A percentile compares a stretch with the other conserved stretches of the same genome.
phyloP scores from a whole-genome alignment of 768 basidiomycete species.

The Hysterangium stoloniferum region DNA sequence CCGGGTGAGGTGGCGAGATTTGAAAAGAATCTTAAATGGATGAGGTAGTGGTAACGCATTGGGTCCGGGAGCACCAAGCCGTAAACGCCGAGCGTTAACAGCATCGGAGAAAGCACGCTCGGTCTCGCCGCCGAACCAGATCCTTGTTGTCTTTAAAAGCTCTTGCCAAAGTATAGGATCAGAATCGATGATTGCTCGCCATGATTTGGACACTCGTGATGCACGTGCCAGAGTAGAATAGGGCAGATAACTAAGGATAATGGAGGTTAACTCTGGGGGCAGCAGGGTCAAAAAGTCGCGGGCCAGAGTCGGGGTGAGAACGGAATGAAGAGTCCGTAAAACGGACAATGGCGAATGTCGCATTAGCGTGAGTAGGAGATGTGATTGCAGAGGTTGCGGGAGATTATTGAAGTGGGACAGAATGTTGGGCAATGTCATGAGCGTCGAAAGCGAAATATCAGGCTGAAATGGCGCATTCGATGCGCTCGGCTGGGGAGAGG shows the following conservation, averaged over 20 bases:
- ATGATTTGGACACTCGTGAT: conserved; percentile 80
- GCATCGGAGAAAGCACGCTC: conserved; percentile 75
- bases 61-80: conserved; percentile 31
- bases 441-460: conserved; percentile 72
- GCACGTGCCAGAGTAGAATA: conserved; percentile 78
- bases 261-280: conserved; percentile 87
- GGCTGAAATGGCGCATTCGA: conserved; percentile 60
- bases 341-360: conserved; percentile 90
- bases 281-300: conserved; percentile 91
- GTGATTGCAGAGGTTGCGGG: conserved; percentile 80
- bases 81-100: conserved; percentile 53
- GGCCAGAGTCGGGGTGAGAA: conserved; percentile 83
- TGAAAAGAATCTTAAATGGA: conserved; percentile 90
- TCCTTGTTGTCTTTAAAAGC: conserved; percentile 70
- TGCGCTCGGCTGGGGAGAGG: conserved; percentile 54
- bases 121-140: conserved; percentile 85
- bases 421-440: conserved; percentile 79
- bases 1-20: conserved; percentile 75
- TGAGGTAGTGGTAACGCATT: conserved; percentile 63
- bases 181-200: conserved; percentile 88
- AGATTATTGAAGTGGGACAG: conserved; percentile 74
- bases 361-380: conserved; percentile 86
- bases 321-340: conserved; percentile 79
- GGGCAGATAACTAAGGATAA: conserved; percentile 79
- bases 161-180: conserved; percentile 88